phyloP scores from a whole-genome alignment of 345 rosid species.

The Populus davidiana region DNA sequence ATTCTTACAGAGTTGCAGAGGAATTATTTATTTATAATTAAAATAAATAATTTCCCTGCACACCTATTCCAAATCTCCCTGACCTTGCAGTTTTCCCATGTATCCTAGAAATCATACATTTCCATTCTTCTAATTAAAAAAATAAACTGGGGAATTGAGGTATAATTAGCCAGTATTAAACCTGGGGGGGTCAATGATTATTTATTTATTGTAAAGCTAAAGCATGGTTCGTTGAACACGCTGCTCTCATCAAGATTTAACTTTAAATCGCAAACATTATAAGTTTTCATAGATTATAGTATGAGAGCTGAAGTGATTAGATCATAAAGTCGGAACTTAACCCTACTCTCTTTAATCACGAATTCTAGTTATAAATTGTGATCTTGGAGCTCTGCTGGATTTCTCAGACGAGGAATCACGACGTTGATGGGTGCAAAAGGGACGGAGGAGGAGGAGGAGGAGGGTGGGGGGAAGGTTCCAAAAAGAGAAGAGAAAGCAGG shows the following conservation, averaged over 20 bases:
- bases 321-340: no score
- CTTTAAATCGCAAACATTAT: background rate
- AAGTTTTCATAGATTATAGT: background rate
- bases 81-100: background rate
- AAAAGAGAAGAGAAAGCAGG: conserved; percentile 25
- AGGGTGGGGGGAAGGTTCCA: conserved; percentile 38
- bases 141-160: background rate
- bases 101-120: background rate
- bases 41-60: background rate
- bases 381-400: background rate
- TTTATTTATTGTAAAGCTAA: background rate
- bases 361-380: no score
- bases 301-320: background rate
- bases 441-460: background rate
- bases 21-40: background rate
- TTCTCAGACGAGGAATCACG: background rate
- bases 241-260: background rate
- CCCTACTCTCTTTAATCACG: no score
- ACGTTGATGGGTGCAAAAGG: background rate
- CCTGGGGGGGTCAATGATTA: background rate
- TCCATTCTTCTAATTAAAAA: background rate
- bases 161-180: no score
- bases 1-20: background rate
- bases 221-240: background rate
- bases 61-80: background rate